These are phyloP conservation scores for Rhodocollybia butyracea DNA, from an alignment of 768 basidiomycete species.

Conservation along the genomic window DNA sequence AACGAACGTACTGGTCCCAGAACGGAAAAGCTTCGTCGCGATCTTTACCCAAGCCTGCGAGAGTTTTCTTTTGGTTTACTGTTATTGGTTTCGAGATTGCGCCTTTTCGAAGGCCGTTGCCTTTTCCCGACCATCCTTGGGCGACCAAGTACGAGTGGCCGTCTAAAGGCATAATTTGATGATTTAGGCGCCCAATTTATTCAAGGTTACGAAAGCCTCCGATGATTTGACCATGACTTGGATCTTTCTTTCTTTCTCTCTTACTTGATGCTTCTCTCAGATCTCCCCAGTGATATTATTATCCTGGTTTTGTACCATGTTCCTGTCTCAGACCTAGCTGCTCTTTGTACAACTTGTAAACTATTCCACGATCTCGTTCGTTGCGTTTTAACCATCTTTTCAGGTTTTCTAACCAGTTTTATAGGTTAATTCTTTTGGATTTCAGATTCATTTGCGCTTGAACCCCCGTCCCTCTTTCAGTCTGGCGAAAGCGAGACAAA, in stretches of 20 bases:
- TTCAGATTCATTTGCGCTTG: slow-evolving; percentile 46
- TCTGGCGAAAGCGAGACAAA: slow-evolving; percentile 36
- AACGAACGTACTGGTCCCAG: slow-evolving; percentile 87
- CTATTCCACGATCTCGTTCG: slow-evolving; percentile 43
- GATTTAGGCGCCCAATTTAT: no score
- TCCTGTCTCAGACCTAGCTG: slow-evolving; percentile 37
- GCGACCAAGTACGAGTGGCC: slow-evolving; percentile 68
- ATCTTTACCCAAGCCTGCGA: slow-evolving; percentile 89
- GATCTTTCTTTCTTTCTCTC: neutral
- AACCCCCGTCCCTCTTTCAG: slow-evolving; percentile 56
- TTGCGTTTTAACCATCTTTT: slow-evolving; percentile 8
- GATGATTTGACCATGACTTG: no score
- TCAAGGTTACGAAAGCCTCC: no score
- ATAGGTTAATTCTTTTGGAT: slow-evolving; percentile 63
- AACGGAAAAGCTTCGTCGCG: slow-evolving; percentile 95
- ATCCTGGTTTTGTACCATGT: slow-evolving; percentile 49
- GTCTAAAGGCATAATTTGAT: slow-evolving; percentile 57
- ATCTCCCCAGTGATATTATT: slow-evolving; percentile 2
- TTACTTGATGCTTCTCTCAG: slow-evolving; percentile 1
- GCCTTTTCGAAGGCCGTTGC: slow-evolving; percentile 80
- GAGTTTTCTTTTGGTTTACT: slow-evolving; percentile 78
- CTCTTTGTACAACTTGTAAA: slow-evolving; percentile 38
- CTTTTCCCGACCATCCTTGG: slow-evolving; percentile 89
- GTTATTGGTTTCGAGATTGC: slow-evolving; percentile 75
- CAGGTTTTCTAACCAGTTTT: neutral